A percentile compares a stretch with the other conserved stretches of the same genome.
phyloP scores from a whole-genome alignment of 1,284 basidiomycete species.

The Erythrobasidium hasegawianum region DNA sequence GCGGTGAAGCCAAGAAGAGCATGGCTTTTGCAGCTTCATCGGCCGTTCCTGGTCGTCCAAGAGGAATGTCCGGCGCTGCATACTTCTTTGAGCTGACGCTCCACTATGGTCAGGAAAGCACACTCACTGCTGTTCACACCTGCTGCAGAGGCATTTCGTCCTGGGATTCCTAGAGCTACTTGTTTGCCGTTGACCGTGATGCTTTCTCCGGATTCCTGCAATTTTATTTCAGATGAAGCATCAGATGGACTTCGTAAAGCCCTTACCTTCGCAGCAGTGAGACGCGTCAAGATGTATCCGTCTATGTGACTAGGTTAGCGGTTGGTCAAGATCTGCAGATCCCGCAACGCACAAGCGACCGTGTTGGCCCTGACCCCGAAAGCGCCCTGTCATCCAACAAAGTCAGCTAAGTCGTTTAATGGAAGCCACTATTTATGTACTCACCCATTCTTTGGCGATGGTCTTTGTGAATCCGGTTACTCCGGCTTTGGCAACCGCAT shows the following conservation, averaged over 20 bases:
- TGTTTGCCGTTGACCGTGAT: conserved; percentile 80
- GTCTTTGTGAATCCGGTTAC: conserved; percentile 77
- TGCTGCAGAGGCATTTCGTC: conserved; percentile 46
- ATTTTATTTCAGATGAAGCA: neutral
- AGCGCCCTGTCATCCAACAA: conserved; percentile 11
- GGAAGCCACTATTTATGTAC: neutral
- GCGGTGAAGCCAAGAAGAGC: conserved; percentile 56
- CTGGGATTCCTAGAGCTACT: conserved; percentile 73
- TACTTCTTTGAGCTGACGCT: conserved; percentile 50
- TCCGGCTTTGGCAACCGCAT: conserved; percentile 62
- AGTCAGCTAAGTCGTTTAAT: neutral
- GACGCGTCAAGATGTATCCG: conserved; percentile 40
- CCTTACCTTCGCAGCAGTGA: conserved; percentile 34
- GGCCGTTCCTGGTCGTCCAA: conserved; percentile 66
- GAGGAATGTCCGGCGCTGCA: conserved; percentile 60
- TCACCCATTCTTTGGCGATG: conserved; percentile 78
- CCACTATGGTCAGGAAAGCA: conserved; percentile 43
- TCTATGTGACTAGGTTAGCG: too few relatives aligned
- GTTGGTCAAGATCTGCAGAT: conserved; percentile 58
- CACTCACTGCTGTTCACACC: conserved; percentile 29
- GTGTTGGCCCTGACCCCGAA: conserved; percentile 78
- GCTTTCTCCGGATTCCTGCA: conserved; percentile 67
- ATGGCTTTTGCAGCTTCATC: conserved; percentile 67
- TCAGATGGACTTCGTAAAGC: neutral
- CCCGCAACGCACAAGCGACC: conserved; percentile 62